Base-by-base conservation (phyloP, 208 protist genomes). In the Porcisia hertigi region DNA sequence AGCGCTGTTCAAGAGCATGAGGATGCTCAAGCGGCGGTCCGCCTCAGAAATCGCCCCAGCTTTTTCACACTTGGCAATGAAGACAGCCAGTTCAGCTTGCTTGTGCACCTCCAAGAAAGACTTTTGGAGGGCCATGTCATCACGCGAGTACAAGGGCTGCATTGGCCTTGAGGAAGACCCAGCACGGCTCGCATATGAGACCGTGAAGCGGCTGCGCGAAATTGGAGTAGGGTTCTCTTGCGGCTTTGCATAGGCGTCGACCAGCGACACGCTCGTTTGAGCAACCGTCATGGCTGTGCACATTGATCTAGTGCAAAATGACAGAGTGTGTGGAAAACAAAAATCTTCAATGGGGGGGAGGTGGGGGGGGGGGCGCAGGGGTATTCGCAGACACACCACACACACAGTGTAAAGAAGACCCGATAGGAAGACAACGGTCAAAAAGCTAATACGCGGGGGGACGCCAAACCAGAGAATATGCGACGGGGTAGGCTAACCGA, bases 1-100 rank as follows among this genome's bases (percentile, higher is more conserved):
- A 0, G 90, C 90, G 71, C 52, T 71, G 36, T 57, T 75, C 39
- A 91, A 77, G 12, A 94, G 81, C 69, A 85, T 84, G 39, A 88
- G 82, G n/a, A 88, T 60, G 59, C 76, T 86, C 18, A 77, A 75
- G 16, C 80, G 77, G 52, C 78, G 64, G 25, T 90, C 83, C 2
- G 66, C 70, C 60, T 83, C 75, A 41, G 77, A 47, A 72, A 90
- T 77, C 25, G 41, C 49, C 39, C 23, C 43, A 2, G 65, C 69
- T 20, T 71, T 71, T 79, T 91, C 86, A 47, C 84, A 72, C 53
- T 72, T 53, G 18, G 75, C 82, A 47, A 91, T 79, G 73, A 92
- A 88, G 20, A 39, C 78, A n/a, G 86, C 76, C 71, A 86, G 81
- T 54, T 88, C 59, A 39, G 76, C 71, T 39, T 83, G 58, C 23